phyloP scores from a whole-genome alignment of 2,329 filamentous ascomycete species.

The Atkinsonella texensis region DNA sequence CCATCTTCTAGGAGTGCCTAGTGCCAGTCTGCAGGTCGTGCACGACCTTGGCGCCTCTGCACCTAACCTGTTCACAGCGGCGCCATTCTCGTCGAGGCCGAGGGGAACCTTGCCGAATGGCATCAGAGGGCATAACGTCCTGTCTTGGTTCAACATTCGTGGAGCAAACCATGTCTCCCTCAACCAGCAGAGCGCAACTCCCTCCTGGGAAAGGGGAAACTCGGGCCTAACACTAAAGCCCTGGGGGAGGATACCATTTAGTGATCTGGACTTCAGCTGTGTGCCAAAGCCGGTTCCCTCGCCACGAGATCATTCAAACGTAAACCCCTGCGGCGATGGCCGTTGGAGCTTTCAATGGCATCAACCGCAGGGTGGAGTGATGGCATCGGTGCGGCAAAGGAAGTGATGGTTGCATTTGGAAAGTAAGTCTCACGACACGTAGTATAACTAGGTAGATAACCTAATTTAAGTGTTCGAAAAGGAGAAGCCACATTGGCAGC shows the following conservation, averaged over 20 bases:
- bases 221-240: slow-evolving; percentile 25
- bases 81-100: slow-evolving; percentile 30
- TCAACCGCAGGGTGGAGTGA: too few species aligned
- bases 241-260: slow-evolving; percentile 17
- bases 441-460: too few species aligned
- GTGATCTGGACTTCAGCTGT: slow-evolving; percentile 16
- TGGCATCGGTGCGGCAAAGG: too few species aligned
- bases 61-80: slow-evolving; percentile 33
- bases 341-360: too few species aligned
- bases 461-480: too few species aligned
- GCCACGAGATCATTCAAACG: too few species aligned
- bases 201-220: slow-evolving; percentile 27
- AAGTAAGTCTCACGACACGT: too few species aligned
- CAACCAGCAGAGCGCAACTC: slow-evolving; percentile 33
- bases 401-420: slow-evolving; percentile 10
- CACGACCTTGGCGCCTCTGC: slow-evolving; percentile 9
- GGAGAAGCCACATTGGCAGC: too few species aligned
- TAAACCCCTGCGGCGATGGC: too few species aligned
- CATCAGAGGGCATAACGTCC: slow-evolving; percentile 36
- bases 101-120: slow-evolving; percentile 39
- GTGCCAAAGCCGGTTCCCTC: slow-evolving; percentile 14
- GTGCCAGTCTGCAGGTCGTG: too few species aligned
- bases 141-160: slow-evolving; percentile 42
- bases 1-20: too few species aligned
- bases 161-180: slow-evolving; percentile 31